Conservation (phyloP, 2,329 filamentous ascomycete genomes). For the Tolypocladium pustulatum region DNA sequence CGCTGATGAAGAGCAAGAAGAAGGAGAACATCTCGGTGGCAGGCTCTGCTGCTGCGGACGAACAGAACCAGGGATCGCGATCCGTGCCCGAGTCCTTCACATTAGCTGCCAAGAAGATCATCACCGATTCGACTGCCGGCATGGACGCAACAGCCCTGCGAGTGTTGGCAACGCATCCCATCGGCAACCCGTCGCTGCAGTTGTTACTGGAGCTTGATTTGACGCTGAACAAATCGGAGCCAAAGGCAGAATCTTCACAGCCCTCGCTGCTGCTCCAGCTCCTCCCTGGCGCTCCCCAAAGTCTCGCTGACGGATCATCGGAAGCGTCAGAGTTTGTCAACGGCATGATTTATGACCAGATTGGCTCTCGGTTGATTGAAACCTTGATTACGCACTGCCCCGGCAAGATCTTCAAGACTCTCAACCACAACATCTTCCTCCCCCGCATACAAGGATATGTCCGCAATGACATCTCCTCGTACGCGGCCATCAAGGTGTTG, state of each 20-base stretch:
- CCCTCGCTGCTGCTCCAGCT: slow-evolving; percentile 61
- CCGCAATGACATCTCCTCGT: slow-evolving; percentile 82
- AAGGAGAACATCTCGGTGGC: slow-evolving; percentile 72
- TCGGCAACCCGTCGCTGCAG: slow-evolving; percentile 89
- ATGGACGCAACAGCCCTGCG: slow-evolving; percentile 74
- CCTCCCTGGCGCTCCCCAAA: slow-evolving; percentile 62
- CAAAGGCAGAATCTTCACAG: slow-evolving; percentile 20
- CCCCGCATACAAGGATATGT: slow-evolving; percentile 70
- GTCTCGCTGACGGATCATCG: slow-evolving; percentile 61
- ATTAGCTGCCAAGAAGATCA: slow-evolving; percentile 69
- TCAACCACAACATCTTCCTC: slow-evolving; percentile 73
- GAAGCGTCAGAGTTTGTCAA: slow-evolving; percentile 71
- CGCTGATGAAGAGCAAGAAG: slow-evolving; percentile 79
- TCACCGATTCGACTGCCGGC: slow-evolving; percentile 61
- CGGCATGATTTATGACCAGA: slow-evolving; percentile 76
- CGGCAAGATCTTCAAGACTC: slow-evolving; percentile 80
- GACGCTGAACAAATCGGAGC: slow-evolving; percentile 45
- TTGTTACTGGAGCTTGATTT: slow-evolving; percentile 82
- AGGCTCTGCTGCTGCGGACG: slow-evolving; percentile 39
- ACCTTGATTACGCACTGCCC: slow-evolving; percentile 72
- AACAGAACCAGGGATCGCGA: slow-evolving; percentile 31
- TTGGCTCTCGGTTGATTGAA: slow-evolving; percentile 85
- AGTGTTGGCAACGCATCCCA: slow-evolving; percentile 76
- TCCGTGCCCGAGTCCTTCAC: slow-evolving; percentile 71
- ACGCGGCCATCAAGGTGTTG: slow-evolving; percentile 73